Percentiles rank a stretch among this genome's conserved stretches.
phyloP scores from a whole-genome alignment of 306 rosid species.

The Fragaria nilgerrensis region DNA sequence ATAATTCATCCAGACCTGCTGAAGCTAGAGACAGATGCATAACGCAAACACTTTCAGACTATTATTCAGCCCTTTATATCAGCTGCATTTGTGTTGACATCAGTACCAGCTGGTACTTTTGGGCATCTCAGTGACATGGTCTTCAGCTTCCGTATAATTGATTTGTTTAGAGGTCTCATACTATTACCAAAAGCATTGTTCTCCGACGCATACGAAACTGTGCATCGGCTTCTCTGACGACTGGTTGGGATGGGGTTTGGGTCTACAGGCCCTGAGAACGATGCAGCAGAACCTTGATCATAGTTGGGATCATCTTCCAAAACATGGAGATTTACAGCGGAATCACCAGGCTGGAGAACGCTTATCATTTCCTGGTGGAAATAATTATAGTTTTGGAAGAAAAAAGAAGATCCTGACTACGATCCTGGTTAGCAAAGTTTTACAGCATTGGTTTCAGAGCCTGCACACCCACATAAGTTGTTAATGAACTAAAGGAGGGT shows the following conservation, averaged over 20 bases:
- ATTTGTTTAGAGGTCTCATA: not conserved
- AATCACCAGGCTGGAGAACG: not conserved
- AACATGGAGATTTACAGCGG: not conserved
- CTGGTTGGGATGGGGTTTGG: not conserved
- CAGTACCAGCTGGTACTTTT: not conserved
- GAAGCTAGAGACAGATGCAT: not conserved
- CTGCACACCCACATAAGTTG: not conserved
- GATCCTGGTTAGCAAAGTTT: not conserved
- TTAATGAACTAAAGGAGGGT: not conserved
- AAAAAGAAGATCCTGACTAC: not conserved
- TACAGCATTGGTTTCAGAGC: not conserved
- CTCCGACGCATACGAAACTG: not conserved
- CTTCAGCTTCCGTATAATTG: constrained; percentile 8
- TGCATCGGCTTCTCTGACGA: not conserved
- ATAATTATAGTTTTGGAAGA: not conserved
- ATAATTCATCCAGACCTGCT: too few relatives aligned
- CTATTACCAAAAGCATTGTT: not conserved
- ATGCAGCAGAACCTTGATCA: not conserved
- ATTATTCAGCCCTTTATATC: not conserved
- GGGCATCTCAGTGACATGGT: not conserved
- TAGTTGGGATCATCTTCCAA: not conserved
- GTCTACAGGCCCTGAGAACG: not conserved
- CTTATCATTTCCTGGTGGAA: not conserved
- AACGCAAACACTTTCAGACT: not conserved
- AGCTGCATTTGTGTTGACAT: not conserved